phyloP scores from a whole-genome alignment of 306 rosid genomes.

The Cucumis hystrix region DNA sequence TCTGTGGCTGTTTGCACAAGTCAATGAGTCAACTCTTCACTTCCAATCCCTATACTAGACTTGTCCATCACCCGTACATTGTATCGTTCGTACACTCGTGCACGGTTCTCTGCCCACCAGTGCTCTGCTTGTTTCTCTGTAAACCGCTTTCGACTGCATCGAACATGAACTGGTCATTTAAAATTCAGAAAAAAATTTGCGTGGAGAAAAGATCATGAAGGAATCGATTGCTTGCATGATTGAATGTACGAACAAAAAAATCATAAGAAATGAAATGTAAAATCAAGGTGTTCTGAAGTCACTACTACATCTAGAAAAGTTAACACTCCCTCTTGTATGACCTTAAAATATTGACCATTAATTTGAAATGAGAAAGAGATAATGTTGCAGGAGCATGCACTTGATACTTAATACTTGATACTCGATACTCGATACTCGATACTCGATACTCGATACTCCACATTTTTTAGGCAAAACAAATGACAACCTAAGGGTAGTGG shows the following conservation, averaged over 20 bases:
- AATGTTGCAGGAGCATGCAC: too few relatives aligned
- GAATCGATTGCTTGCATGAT: neutral
- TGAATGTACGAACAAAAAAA: neutral
- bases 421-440: neutral
- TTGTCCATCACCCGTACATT: constrained; percentile 74
- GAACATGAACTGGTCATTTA: neutral
- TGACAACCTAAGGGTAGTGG: neutral
- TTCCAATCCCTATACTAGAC: constrained; percentile 72
- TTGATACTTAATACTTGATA: too few relatives aligned
- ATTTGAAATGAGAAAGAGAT: neutral
- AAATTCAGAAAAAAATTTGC: neutral
- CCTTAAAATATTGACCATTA: neutral
- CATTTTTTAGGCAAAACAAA: neutral
- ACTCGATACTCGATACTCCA: neutral
- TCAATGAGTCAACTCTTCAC: constrained; percentile 79
- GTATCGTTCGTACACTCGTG: constrained; percentile 75
- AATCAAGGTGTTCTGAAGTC: neutral
- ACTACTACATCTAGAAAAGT: neutral
- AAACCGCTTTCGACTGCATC: constrained; percentile 86
- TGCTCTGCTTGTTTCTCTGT: constrained; percentile 94
- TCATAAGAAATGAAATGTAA: neutral
- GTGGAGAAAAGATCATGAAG: neutral
- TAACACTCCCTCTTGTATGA: neutral
- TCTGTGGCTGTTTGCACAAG: constrained; percentile 12
- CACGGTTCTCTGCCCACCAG: constrained; percentile 97